Base-by-base conservation (phyloP, 2,329 filamentous ascomycete species). In the Fusarium marasasianum region DNA sequence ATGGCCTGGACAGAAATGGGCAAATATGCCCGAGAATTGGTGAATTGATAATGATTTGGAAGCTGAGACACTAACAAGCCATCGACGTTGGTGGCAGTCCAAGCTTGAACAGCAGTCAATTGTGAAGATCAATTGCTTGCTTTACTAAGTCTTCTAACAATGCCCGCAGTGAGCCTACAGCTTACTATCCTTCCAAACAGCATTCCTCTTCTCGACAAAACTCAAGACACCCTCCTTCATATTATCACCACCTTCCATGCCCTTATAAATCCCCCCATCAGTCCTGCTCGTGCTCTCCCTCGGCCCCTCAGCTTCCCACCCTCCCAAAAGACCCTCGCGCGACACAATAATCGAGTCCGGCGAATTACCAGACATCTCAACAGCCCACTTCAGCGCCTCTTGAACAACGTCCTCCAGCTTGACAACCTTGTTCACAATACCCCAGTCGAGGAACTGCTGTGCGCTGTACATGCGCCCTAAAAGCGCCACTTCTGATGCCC, bases 281-380 rank as follows among this genome's bases (percentile, higher is more conserved):
- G 93, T 80, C 72, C 89, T 79, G 69, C 84, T 84, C 41, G 90
- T 93, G 15, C 84, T 92, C 69, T 89, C 86, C 80, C 91, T 89
- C 0, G 91, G 92, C 17, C 91, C 89, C 26, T 91, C 82, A 1
- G 86, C 88, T 76, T 94, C 93, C 92, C 92, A 95, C 0, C 91
- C 93, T 72, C 93, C 82, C 81, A 92, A 89, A 57, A 96, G 78
- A 0, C 93, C 93, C 79, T 91, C 91, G 29, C 93, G 86, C 68
- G 86, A 91, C n/a, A 94, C 91, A 77, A 95, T 90, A 38, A 96
- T 89, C 31, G 91, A 87, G 81, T 96, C 94, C 5, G 93, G 94
- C 75, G 91, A 94, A 81, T 93, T 92, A 67, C 79, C 87, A 24
- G 89, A 89, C 76, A 95, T 87, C 79, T 86, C 83, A 45, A 80